Conservation (phyloP, 1,284 basidiomycete genomes). For the Stygiomarasmius scandens region DNA sequence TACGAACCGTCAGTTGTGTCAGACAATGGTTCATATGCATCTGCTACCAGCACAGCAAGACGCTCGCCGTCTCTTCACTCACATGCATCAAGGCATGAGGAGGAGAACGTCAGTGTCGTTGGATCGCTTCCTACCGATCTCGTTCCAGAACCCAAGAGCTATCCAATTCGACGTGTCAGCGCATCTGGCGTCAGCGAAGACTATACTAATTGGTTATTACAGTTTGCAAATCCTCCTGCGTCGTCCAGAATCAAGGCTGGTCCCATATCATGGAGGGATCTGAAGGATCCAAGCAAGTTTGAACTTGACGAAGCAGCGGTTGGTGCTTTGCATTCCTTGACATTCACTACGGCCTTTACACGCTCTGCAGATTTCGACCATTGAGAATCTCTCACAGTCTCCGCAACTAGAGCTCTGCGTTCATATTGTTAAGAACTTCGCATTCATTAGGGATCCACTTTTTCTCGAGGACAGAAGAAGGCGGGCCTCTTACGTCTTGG, state of each 20-base stretch:
- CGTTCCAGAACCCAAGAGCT: not conserved
- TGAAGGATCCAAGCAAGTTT: slow-evolving; percentile 1
- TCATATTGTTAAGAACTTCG: slow-evolving; percentile 37
- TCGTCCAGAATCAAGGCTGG: slow-evolving; percentile 5
- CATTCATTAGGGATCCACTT: slow-evolving; percentile 56
- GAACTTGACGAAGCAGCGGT: slow-evolving; percentile 7
- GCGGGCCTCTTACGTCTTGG: slow-evolving; percentile 45
- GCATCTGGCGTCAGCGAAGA: not conserved
- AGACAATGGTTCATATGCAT: not conserved
- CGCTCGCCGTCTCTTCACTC: not conserved
- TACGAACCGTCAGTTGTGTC: not conserved
- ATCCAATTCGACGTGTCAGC: not conserved
- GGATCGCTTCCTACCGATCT: slow-evolving; percentile 6
- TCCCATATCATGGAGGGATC: slow-evolving; percentile 7
- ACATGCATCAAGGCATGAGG: not conserved
- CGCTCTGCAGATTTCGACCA: not conserved
- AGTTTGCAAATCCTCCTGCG: slow-evolving; percentile 9
- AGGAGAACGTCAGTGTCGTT: not conserved
- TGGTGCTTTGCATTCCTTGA: not conserved
- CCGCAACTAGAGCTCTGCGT: slow-evolving; percentile 40
- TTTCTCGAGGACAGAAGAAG: slow-evolving; percentile 46
- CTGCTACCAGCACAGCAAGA: not conserved
- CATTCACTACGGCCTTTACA: too few relatives aligned
- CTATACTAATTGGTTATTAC: not conserved
- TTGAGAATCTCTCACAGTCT: slow-evolving; percentile 33